Conservation (phyloP, 1,139 yeast species). For the Diutina sp. region DNA sequence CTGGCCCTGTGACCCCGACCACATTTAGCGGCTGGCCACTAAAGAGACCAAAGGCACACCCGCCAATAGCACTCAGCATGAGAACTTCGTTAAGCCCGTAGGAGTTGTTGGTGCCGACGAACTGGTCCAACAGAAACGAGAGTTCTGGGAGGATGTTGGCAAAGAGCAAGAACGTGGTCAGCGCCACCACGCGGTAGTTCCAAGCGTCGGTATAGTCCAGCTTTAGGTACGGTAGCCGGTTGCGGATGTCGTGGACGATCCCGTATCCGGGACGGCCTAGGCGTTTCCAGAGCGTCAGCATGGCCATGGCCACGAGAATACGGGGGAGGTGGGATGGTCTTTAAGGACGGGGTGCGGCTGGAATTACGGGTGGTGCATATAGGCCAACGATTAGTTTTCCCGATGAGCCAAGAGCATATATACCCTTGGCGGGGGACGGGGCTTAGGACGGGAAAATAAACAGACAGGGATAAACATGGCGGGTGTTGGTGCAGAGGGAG, state of each 20-base stretch:
- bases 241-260: slow-evolving; percentile 38
- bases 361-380: not conserved
- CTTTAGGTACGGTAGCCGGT: slow-evolving; percentile 51
- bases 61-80: slow-evolving; percentile 76
- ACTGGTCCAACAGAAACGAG: slow-evolving; percentile 96
- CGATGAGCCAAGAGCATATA: not conserved
- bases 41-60: slow-evolving; percentile 73
- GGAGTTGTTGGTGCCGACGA: slow-evolving; percentile 71
- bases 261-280: slow-evolving; percentile 18
- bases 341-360: not conserved
- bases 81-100: slow-evolving; percentile 90
- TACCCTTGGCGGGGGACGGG: not conserved
- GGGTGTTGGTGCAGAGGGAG: too few relatives aligned
- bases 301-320: not conserved
- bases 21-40: slow-evolving; percentile 89
- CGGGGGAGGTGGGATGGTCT: not conserved
- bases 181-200: slow-evolving; percentile 82
- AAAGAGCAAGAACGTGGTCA: slow-evolving; percentile 72
- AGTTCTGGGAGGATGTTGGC: slow-evolving; percentile 87
- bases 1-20: slow-evolving; percentile 97
- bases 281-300: not conserved
- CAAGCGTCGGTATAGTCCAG: slow-evolving; percentile 78
- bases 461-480: too few relatives aligned
- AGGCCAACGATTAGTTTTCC: not conserved
- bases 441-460: not conserved